Conservation (phyloP, 129 eudicot genomes). For the Kitagawia praeruptora region DNA sequence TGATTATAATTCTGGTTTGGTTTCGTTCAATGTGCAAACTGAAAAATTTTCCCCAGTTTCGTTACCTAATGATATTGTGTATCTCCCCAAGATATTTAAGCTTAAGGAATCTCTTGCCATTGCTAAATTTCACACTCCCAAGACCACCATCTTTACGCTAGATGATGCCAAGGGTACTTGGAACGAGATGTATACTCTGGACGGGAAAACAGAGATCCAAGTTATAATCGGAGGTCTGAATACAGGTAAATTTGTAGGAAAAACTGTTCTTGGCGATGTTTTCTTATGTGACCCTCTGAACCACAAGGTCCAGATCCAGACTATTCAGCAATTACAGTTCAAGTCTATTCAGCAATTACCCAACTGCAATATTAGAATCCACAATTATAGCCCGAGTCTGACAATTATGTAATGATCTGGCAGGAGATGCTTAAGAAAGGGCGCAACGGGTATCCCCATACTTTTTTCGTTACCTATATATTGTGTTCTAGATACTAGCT, state of each 20-base stretch:
- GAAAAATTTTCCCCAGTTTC: background rate
- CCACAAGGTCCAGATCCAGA: no score
- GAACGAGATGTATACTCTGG: background rate
- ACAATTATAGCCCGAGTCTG: background rate
- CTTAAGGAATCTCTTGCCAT: background rate
- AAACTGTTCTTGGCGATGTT: background rate
- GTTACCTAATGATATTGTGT: background rate
- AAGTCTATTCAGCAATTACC: background rate
- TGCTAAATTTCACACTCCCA: background rate
- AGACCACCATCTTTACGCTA: slow-evolving; percentile 2
- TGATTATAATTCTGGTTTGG: background rate
- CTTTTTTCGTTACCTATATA: no score
- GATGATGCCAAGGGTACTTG: slow-evolving; percentile 11
- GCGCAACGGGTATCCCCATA: no score
- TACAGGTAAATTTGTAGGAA: background rate
- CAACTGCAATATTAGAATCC: background rate
- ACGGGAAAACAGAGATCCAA: background rate
- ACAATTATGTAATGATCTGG: no score
- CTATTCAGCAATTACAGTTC: background rate
- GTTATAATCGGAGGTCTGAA: background rate
- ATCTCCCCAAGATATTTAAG: no score
- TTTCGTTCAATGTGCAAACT: background rate
- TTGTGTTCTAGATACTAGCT: no score
- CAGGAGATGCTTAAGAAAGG: no score
- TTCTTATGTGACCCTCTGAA: background rate